Conservation (phyloP, 371 early-diverging fungal species). For the Catenaria anguillulae region DNA sequence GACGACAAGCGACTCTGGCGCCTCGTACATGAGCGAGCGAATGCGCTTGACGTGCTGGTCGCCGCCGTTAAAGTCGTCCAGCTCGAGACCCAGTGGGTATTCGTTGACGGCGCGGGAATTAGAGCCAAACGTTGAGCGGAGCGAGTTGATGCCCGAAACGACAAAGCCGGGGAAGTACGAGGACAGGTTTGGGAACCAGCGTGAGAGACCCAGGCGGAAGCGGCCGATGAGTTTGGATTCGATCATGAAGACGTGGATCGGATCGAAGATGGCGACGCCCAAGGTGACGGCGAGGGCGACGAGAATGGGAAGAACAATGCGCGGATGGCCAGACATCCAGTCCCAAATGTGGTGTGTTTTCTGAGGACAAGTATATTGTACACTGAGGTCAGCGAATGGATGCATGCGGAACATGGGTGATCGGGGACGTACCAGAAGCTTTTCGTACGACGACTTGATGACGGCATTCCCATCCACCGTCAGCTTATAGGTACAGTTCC, state of each 20-base stretch:
- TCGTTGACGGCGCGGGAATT: background rate
- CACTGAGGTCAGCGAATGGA: no score
- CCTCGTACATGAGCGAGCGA: conserved; percentile 17
- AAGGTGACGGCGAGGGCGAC: conserved; percentile 60
- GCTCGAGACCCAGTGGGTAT: background rate
- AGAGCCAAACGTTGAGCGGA: background rate
- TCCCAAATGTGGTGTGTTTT: conserved; percentile 33
- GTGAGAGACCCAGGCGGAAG: conserved; percentile 19
- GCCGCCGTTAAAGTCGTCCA: conserved; percentile 2
- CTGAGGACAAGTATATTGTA: background rate
- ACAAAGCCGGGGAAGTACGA: background rate
- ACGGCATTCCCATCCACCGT: conserved; percentile 37
- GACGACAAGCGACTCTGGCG: conserved; percentile 35
- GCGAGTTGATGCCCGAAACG: background rate
- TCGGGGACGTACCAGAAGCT: conserved; percentile 23
- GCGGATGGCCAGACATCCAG: conserved; percentile 54
- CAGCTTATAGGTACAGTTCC: conserved; percentile 73
- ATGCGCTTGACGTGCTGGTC: conserved; percentile 9
- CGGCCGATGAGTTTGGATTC: conserved; percentile 61
- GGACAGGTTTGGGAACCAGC: background rate
- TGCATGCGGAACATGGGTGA: no score
- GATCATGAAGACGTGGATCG: conserved; percentile 71
- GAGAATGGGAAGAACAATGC: conserved; percentile 50
- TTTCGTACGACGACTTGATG: conserved; percentile 56
- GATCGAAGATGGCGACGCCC: conserved; percentile 78